Base-by-base conservation (phyloP, 164 flowering plant species). In the Saururus chinensis region DNA sequence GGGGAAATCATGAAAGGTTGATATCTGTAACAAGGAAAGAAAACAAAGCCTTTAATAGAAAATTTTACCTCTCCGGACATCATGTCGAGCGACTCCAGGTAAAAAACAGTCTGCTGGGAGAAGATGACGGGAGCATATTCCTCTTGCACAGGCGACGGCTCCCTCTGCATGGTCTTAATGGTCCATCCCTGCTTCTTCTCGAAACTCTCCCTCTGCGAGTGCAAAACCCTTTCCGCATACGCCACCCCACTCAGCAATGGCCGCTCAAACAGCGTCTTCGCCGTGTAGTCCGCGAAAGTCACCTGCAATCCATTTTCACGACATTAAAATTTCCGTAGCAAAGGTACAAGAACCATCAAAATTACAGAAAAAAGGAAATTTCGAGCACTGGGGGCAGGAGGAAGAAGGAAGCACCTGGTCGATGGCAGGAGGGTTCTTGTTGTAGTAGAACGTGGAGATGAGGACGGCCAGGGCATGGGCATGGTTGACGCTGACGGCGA, bases 101-200 rank as follows among this genome's bases (percentile, higher is more conserved):
- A 80, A 30, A 89, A 87, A 51, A 92, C 81, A 37, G 95, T 89
- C 67, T 92, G 88, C 64, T 92, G 98, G 24, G 91, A 75, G 64
- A 92, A 87, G 51, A 92, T 87, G 6, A 87, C 96, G 0, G 98
- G 96, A 13, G 96, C 96, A 70, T 92, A 92, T 77, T 92, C 98
- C 63, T 89, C 93, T 63, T 86, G 74, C 22, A 77, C 64, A 4
- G 95, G 95, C 1, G 98, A 92, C 59, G 89, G 86, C 60, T 82
- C 80, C 59, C 70, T 81, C 58, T 86, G 77, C 98, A 92, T 87
- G 40, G 95, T 89, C 74, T 77, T 87, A 66, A 92, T 89, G 0
- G 76, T 84, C 95, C 95, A 87, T 0, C 89, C 92, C 61, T 86
- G 91, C 62, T 77, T 78, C 76, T 70, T 74, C 81, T 92, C 98